Conservation (phyloP, 2,329 filamentous ascomycete species). For the Akanthomyces lecanii region DNA sequence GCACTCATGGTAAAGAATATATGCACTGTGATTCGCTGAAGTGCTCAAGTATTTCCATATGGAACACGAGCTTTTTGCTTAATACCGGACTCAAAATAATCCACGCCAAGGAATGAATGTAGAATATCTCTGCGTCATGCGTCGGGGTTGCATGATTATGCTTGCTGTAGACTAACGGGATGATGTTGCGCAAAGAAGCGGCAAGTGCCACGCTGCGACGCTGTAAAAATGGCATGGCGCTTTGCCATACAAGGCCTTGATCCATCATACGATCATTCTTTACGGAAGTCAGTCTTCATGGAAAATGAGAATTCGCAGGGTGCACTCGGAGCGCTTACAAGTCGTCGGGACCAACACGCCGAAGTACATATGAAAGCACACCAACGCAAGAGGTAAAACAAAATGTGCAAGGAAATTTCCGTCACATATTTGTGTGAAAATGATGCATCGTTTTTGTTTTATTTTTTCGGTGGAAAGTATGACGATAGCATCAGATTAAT, state of each 20-base stretch:
- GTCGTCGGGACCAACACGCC: no score
- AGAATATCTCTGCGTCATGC: neutral
- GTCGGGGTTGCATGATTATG: neutral
- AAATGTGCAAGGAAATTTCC: neutral
- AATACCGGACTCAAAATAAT: no score
- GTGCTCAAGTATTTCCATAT: no score
- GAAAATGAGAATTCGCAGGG: no score
- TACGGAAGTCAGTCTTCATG: neutral
- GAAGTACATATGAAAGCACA: neutral
- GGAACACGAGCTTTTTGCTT: no score
- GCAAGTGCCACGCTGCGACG: neutral
- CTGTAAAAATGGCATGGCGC: neutral
- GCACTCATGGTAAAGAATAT: neutral
- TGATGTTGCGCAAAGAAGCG: neutral
- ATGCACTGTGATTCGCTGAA: no score
- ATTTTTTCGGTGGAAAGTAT: neutral
- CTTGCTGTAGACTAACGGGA: neutral
- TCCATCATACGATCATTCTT: neutral
- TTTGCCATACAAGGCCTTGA: neutral
- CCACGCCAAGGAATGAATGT: no score
- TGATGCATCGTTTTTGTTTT: neutral
- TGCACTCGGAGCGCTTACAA: neutral
- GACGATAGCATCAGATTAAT: neutral
- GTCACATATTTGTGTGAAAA: no score
- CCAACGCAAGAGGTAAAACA: neutral